Conservation (phyloP, 108 stramenopile genomes). For the Skeletonema potamos region DNA sequence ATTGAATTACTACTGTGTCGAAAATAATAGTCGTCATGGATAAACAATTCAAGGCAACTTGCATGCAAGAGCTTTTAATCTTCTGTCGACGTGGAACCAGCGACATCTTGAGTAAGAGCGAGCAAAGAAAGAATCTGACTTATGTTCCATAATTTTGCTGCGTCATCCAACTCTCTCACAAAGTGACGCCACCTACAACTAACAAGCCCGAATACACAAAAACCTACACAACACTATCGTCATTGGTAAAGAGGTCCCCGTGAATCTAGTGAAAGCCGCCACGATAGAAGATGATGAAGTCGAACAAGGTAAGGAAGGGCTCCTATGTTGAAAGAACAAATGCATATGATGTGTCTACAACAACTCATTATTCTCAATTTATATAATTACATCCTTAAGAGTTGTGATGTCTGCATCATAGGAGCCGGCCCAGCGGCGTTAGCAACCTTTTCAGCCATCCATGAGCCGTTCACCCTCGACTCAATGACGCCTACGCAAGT, state of each 20-base stretch:
- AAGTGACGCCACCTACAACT: not conserved
- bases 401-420: conserved; percentile 64
- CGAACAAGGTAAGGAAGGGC: not conserved
- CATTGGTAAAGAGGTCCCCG: not conserved
- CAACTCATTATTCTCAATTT: not conserved
- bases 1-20: not conserved
- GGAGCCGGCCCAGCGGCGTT: conserved; percentile 71
- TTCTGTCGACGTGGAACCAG: not conserved
- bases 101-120: too few relatives aligned
- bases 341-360: not conserved
- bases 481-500: conserved; percentile 32
- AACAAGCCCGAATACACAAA: not conserved
- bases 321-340: not conserved
- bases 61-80: not conserved
- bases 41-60: too few relatives aligned
- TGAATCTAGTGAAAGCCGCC: not conserved
- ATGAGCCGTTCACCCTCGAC: conserved; percentile 55
- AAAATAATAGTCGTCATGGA: not conserved
- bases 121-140: not conserved
- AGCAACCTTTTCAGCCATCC: conserved; percentile 56
- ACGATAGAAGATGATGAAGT: not conserved
- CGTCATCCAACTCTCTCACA: not conserved
- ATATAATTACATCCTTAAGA: not conserved
- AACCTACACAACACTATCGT: not conserved
- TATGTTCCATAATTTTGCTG: not conserved